Evolutionary conservation across 2,329 filamentous ascomycete genomes (phyloP).

Genomic region (Colletotrichum chrysophilum): DNA sequence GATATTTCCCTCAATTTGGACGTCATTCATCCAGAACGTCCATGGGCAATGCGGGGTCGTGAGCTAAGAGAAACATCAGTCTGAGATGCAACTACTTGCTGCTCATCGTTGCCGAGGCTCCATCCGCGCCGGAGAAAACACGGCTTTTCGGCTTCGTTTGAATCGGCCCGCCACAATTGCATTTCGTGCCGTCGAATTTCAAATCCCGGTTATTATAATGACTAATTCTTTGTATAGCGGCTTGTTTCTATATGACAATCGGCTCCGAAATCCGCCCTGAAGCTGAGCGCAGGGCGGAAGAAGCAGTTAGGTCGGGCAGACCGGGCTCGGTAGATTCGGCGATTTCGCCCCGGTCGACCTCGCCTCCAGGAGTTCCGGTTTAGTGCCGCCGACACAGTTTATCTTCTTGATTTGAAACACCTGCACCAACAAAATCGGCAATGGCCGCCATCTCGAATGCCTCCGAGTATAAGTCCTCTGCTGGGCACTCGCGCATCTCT

Average conservation of each 20-base stretch:
- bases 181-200: background rate
- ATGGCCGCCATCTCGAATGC: background rate
- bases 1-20: background rate
- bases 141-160: constrained; percentile 13
- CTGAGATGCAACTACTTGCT: background rate
- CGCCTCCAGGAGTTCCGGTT: background rate
- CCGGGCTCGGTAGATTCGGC: background rate
- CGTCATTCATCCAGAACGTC: constrained; percentile 8
- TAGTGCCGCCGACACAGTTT: background rate
- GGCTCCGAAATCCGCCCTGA: background rate
- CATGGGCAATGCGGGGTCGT: constrained; percentile 10
- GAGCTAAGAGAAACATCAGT: constrained; percentile 12
- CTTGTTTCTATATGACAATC: background rate
- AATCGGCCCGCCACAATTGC: background rate
- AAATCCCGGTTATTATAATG: background rate
- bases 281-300: background rate
- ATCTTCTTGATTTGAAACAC: background rate
- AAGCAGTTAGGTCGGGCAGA: background rate
- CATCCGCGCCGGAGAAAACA: constrained; percentile 14
- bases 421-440: background rate
- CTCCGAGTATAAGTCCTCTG: background rate
- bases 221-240: background rate
- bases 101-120: background rate
- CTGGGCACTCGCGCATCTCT: background rate
- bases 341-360: background rate